Conservation (phyloP, 2,329 filamentous ascomycete genomes). For the Fusarium pseudonygamai region DNA sequence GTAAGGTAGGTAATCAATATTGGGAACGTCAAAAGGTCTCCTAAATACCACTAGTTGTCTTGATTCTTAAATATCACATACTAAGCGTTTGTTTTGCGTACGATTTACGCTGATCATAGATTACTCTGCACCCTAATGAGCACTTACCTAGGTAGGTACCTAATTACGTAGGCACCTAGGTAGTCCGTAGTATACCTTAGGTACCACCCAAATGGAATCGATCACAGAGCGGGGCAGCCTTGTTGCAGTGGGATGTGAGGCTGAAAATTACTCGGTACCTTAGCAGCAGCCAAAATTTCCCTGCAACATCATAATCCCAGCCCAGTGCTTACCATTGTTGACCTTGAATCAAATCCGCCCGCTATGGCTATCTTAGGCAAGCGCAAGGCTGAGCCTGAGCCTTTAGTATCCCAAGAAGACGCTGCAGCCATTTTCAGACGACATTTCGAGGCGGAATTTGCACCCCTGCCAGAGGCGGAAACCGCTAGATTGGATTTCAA, state of each 20-base stretch:
- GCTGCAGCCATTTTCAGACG: slow-evolving; percentile 80
- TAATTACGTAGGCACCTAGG: background rate
- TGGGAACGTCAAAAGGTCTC: background rate
- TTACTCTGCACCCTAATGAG: background rate
- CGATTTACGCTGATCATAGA: background rate
- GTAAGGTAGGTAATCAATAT: background rate
- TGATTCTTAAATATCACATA: background rate
- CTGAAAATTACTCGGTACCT: slow-evolving; percentile 23
- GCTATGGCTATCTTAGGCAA: slow-evolving; percentile 60
- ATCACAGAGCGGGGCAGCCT: slow-evolving; percentile 41
- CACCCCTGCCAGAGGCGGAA: slow-evolving; percentile 65
- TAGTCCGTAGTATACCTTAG: background rate
- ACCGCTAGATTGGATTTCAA: slow-evolving; percentile 40
- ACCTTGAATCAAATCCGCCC: background rate
- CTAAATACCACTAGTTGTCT: background rate
- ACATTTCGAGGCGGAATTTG: slow-evolving; percentile 90
- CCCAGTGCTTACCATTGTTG: background rate
- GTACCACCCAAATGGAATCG: background rate
- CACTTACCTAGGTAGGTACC: background rate
- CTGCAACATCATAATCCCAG: slow-evolving; percentile 1
- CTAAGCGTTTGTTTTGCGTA: background rate
- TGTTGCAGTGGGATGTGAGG: slow-evolving; percentile 33
- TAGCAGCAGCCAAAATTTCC: slow-evolving; percentile 24
- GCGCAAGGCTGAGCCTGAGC: slow-evolving; percentile 53
- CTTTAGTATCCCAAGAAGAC: slow-evolving; percentile 55